A percentile compares a stretch with the other conserved stretches of the same genome.
Evolutionary conservation across 148 eudicot species (phyloP).

Genomic region (Polygonum aviculare): DNA sequence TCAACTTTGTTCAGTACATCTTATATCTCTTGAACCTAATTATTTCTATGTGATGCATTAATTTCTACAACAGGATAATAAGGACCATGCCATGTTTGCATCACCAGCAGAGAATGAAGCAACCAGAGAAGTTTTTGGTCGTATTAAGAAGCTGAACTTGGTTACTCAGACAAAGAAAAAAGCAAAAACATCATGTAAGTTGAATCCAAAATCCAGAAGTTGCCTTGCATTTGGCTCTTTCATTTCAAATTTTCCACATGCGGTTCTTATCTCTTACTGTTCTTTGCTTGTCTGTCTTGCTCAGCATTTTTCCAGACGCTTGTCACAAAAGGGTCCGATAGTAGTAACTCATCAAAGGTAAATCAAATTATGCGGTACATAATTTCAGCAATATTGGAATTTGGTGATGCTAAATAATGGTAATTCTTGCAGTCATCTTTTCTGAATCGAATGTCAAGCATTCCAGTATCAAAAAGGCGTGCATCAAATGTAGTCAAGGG

Average conservation of each 20-base stretch:
- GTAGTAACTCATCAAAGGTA: slow-evolving; percentile 59
- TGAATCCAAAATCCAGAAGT: not conserved
- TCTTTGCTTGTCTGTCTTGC: slow-evolving; percentile 17
- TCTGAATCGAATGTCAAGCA: slow-evolving; percentile 54
- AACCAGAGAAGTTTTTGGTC: slow-evolving; percentile 69
- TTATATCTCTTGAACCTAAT: not conserved
- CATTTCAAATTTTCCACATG: not conserved
- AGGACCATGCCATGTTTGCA: slow-evolving; percentile 28
- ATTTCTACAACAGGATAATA: slow-evolving; percentile 25
- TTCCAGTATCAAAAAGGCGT: slow-evolving; percentile 42
- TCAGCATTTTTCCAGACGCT: slow-evolving; percentile 61
- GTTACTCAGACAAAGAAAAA: slow-evolving; percentile 57
- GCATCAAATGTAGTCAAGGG: slow-evolving; percentile 43
- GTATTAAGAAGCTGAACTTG: slow-evolving; percentile 72
- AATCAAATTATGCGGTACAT: not conserved
- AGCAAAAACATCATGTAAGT: slow-evolving; percentile 60
- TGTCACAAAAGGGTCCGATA: slow-evolving; percentile 37
- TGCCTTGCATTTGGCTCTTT: not conserved
- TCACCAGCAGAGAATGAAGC: slow-evolving; percentile 54
- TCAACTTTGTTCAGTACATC: not conserved
- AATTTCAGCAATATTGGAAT: not conserved
- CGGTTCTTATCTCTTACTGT: not conserved
- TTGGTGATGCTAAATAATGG: not conserved
- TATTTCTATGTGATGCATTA: not conserved
- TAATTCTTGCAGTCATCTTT: slow-evolving; percentile 65